These are phyloP conservation scores for Candida dendrica DNA, from an alignment of 805 yeast genomes.

Conservation along the genomic window DNA sequence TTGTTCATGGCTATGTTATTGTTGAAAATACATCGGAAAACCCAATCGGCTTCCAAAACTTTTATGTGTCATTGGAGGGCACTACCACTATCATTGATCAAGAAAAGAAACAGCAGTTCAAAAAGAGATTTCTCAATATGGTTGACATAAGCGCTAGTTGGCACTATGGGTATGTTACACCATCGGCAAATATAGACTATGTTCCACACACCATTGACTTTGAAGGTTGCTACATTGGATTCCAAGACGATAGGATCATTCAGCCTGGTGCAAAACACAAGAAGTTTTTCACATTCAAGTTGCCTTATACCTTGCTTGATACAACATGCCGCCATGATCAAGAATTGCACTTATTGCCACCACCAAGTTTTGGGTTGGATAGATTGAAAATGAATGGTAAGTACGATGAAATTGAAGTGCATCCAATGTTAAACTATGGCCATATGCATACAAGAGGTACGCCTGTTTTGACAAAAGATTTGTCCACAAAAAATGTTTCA, in stretches of 20 bases:
- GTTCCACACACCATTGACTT: conserved; percentile 15
- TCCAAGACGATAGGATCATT: conserved; percentile 37
- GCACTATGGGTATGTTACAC: conserved; percentile 28
- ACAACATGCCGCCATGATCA: conserved; percentile 38
- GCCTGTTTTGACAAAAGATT: conserved; percentile 48
- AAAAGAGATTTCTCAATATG: conserved; percentile 36
- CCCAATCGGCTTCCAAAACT: conserved; percentile 50
- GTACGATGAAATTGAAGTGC: conserved; percentile 19
- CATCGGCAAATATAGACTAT: conserved; percentile 1
- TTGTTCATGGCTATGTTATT: conserved; percentile 40
- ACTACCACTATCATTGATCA: conserved; percentile 23
- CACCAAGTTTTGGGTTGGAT: conserved; percentile 36
- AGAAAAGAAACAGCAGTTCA: conserved; percentile 10
- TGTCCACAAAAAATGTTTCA: conserved; percentile 38
- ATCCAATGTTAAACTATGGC: conserved; percentile 47
- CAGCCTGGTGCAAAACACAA: conserved; percentile 42
- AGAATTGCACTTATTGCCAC: conserved; percentile 24
- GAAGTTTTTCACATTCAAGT: conserved; percentile 49
- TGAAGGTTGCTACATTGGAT: conserved; percentile 25
- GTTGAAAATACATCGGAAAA: conserved; percentile 33
- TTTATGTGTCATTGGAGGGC: conserved; percentile 52
- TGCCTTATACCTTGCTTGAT: conserved; percentile 47
- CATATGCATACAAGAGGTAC: conserved; percentile 41
- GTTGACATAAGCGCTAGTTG: conserved; percentile 47
- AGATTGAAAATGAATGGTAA: conserved; percentile 16